Conservation (phyloP, 495 filamentous ascomycete species). For the Lepraria neglecta region DNA sequence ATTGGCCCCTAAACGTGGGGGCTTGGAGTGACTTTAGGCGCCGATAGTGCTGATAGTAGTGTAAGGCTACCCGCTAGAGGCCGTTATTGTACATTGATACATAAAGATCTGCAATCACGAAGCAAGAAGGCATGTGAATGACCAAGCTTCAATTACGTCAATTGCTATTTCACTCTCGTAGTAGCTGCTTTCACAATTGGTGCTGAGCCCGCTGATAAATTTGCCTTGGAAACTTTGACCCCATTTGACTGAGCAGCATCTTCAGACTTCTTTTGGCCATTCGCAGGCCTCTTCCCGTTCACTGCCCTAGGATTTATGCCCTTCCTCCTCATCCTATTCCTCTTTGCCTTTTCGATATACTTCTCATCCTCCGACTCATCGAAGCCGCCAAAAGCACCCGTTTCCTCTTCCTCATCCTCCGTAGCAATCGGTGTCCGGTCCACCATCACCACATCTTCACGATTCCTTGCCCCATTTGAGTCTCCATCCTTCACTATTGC, state of each 20-base stretch:
- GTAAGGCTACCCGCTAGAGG: slow-evolving; percentile 11
- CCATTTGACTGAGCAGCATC: neutral
- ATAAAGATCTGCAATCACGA: too few species aligned
- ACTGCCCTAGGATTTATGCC: slow-evolving; percentile 56
- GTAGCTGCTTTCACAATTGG: neutral
- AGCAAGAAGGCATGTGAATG: too few species aligned
- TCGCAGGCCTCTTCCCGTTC: slow-evolving; percentile 20
- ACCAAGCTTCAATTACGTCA: neutral
- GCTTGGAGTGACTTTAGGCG: neutral
- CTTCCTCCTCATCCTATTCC: slow-evolving; percentile 55
- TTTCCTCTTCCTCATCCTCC: slow-evolving; percentile 41
- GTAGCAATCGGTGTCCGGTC: slow-evolving; percentile 47
- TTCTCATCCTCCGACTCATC: slow-evolving; percentile 56
- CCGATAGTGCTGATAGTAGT: slow-evolving; percentile 2
- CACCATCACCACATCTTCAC: slow-evolving; percentile 31
- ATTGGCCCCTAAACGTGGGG: slow-evolving; percentile 2
- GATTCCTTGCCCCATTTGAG: slow-evolving; percentile 26
- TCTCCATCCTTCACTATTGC: slow-evolving; percentile 36
- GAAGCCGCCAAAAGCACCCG: slow-evolving; percentile 51
- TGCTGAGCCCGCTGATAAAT: neutral
- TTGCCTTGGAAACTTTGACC: neutral
- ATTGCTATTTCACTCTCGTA: neutral
- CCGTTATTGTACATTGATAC: too few species aligned
- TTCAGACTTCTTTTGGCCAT: neutral
- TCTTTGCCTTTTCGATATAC: slow-evolving; percentile 54